Evolutionary conservation across 2,329 filamentous ascomycete species (phyloP), one percentile per base, ranked within the genome.

Genomic region (Phialocephala sp.): DNA sequence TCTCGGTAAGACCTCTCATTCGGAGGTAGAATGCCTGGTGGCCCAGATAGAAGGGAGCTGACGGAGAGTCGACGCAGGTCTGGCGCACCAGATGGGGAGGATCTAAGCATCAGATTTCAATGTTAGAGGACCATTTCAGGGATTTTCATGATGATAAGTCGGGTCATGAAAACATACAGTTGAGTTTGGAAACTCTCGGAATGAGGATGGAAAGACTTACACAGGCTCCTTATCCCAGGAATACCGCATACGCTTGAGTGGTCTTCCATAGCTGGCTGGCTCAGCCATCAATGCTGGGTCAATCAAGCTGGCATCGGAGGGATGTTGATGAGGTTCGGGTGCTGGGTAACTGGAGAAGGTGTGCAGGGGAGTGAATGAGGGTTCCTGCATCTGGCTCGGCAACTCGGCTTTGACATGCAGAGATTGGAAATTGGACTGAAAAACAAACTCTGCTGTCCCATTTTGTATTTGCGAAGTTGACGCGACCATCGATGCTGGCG

Each of bases 21-120:
- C 12, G 52, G 24, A 12, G 69, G 68, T 2, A 60, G 55, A 63
- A 65, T 72, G 65, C 74, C 76, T 0, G 82, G 78, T 20, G 84
- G 80, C 18, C 84, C 81, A 2, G 84, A 84, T 5, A 92, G 78
- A 8, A 92, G 77, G 14, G 88, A 91, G 71, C 86, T 87, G 37
- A 92, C 88, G 9, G 89, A 90, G 24, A 91, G 79, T 18, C 87
- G 78, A 12, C 83, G 81, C 35, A 84, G 71, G 63, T 84, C 82
- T 35, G 80, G 73, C 9, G 37, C 3, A 18, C 15, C 9, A 3
- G 11, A 18, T 41, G 37, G 12, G 15, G 27, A 32, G 27, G 27
- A 3, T 32, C 27, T 32, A 32, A 32, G 27, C 27, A 32, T 32
- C 6, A 32, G 27, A 32, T 32, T 32, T 32, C 3, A 32, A 32